These are phyloP conservation scores for Samsoniella hepiali DNA, from an alignment of 2,329 filamentous ascomycete genomes.

Conservation along the genomic window DNA sequence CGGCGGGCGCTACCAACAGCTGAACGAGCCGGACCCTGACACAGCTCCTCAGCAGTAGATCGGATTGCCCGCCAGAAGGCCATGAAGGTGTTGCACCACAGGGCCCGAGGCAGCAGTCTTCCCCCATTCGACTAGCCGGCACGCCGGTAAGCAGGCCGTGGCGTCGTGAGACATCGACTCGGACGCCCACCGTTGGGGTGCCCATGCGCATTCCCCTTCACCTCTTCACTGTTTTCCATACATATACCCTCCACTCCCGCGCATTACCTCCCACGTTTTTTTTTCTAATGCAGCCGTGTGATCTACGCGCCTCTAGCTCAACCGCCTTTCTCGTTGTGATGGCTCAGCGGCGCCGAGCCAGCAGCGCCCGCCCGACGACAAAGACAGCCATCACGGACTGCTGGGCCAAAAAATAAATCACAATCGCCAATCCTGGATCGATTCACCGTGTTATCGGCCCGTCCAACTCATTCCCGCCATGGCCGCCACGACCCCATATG, in stretches of 20 bases:
- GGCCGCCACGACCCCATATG: not conserved
- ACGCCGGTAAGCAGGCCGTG: not conserved
- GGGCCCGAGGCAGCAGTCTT: too few relatives aligned
- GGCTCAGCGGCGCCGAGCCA: slow-evolving; percentile 7
- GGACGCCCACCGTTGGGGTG: not conserved
- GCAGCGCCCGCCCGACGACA: slow-evolving; percentile 1
- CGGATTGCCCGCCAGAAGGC: not conserved
- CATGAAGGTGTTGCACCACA: too few relatives aligned
- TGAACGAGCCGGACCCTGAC: not conserved
- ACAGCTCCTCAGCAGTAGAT: slow-evolving; percentile 1
- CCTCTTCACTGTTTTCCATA: not conserved
- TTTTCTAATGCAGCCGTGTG: not conserved
- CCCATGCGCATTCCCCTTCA: not conserved
- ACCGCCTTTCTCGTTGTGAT: not conserved
- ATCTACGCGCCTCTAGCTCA: not conserved
- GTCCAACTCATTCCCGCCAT: not conserved
- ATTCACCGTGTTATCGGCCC: not conserved
- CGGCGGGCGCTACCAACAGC: not conserved
- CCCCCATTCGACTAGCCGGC: not conserved
- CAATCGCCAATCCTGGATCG: not conserved
- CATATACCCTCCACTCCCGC: not conserved
- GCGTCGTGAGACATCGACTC: slow-evolving; percentile 12
- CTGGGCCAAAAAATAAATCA: not conserved
- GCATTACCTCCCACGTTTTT: not conserved
- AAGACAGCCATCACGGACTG: not conserved